Evolutionary conservation across 805 yeast genomes (phyloP).

Genomic region (Hanseniaspora lindneri): DNA sequence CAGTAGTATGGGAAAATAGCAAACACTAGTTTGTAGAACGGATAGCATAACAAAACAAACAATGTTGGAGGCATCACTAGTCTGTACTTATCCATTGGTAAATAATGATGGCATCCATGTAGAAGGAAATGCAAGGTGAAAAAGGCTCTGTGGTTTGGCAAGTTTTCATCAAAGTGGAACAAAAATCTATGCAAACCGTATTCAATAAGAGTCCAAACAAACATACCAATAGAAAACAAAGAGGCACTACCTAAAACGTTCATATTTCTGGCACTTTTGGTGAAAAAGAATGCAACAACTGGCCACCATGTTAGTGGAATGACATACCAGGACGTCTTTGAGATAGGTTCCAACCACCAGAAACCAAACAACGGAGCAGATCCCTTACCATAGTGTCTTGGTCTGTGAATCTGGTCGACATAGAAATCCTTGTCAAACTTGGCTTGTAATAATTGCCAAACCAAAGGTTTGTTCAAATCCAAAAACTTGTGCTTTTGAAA

Average conservation of each 20-base stretch:
- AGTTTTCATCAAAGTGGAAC: conserved; percentile 78
- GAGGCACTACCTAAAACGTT: conserved; percentile 36
- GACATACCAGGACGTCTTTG: conserved; percentile 89
- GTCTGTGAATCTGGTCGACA: conserved; percentile 92
- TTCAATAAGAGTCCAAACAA: conserved; percentile 88
- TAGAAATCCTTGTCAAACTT: conserved; percentile 79
- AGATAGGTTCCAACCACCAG: conserved; percentile 71
- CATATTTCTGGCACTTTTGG: conserved; percentile 44
- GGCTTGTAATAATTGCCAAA: conserved; percentile 66
- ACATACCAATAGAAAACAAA: conserved; percentile 68
- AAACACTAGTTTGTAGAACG: conserved; percentile 72
- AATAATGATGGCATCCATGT: conserved; percentile 93
- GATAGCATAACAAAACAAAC: conserved; percentile 57
- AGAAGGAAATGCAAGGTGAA: conserved; percentile 76
- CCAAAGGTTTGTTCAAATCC: conserved; percentile 70
- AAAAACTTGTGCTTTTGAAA: conserved; percentile 67
- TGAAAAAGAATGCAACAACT: conserved; percentile 51
- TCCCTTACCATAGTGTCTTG: conserved; percentile 94
- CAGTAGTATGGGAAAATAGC: conserved; percentile 60
- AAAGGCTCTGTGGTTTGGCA: conserved; percentile 69
- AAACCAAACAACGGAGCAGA: conserved; percentile 94
- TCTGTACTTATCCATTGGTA: conserved; percentile 91
- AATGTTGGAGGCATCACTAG: conserved; percentile 94
- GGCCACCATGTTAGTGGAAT: conserved; percentile 86
- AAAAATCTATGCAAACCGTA: conserved; percentile 78